Base-by-base conservation (phyloP, 148 eudicot species). In the Linanthus parryae region DNA sequence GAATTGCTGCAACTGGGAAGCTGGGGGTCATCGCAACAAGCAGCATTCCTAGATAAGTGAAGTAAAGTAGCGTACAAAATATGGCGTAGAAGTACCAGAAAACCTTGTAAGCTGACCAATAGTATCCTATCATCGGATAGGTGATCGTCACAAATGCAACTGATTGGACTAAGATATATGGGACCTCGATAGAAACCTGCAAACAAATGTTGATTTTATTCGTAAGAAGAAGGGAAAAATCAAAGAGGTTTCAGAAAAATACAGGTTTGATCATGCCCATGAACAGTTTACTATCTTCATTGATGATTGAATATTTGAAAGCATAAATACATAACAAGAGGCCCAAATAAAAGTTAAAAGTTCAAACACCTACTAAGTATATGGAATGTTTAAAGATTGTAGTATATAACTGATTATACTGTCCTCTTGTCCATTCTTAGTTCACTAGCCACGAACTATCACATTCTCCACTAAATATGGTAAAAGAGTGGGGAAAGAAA, bases 71-170 rank as follows among this genome's bases (percentile, higher is more conserved):
- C 13, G 36, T 27, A 17, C 54, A 28, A 49, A 49, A 49, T 38
- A 49, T 49, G 35, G 54, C 18, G 23, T 29, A 49, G 54, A 49
- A 49, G 17, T 49, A 49, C 54, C 52, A 48, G 16, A 8, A 9
- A 48, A 48, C 52, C 52, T 48, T 48, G 16, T 26, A 48, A 48
- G 15, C 30, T 5, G 52, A 69, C 36, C 54, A 36, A 52, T 66
- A 51, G 49, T 58, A 77, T 15, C 79, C 83, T 20, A 78, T 78
- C 83, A 78, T 78, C 5, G 83, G 79, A 57, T 78, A 78, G 16
- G 83, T 73, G 30, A 78, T 60, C 11, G 35, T n/a, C 16, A 77
- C 75, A 53, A 73, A 70, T 21, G 65, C 48, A 28, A 73, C 14
- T 36, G 79, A n/a, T 47, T 73, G 39, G 13, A 52, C 17, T 15